These are phyloP conservation scores for Epichloe aotearoae DNA, from an alignment of 2,329 filamentous ascomycete species.

Conservation along the genomic window DNA sequence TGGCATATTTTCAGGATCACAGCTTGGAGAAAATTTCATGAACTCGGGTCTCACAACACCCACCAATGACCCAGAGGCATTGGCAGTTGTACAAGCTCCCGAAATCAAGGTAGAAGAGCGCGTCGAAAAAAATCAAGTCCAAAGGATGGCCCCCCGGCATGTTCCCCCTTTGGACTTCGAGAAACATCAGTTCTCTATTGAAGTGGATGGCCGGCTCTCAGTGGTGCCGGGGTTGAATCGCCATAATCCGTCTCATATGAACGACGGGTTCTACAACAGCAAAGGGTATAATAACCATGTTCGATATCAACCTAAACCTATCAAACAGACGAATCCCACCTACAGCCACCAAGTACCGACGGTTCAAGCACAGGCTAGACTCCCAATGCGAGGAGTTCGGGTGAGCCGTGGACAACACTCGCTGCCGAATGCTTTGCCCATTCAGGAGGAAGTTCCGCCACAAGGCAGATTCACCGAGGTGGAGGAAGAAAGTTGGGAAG, in stretches of 20 bases:
- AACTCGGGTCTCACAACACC: constrained; percentile 25
- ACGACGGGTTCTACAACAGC: constrained; percentile 20
- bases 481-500: constrained; percentile 11
- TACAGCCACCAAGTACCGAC: constrained; percentile 11
- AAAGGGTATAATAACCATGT: constrained; percentile 10
- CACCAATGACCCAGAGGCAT: constrained; percentile 15
- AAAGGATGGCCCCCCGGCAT: not conserved
- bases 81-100: constrained; percentile 5
- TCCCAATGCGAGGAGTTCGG: constrained; percentile 23
- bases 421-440: not conserved
- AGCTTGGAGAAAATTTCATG: constrained; percentile 27
- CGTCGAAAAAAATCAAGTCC: not conserved
- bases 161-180: not conserved
- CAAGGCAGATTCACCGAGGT: constrained; percentile 6
- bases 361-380: constrained; percentile 16
- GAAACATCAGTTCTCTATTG: constrained; percentile 3
- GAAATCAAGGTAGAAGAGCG: constrained; percentile 4
- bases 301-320: constrained; percentile 8
- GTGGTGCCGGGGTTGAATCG: constrained; percentile 16
- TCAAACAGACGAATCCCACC: constrained; percentile 8
- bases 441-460: constrained; percentile 1
- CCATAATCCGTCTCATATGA: constrained; percentile 15
- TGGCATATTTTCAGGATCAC: constrained; percentile 24
- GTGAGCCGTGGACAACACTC: constrained; percentile 3
- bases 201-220: constrained; percentile 13